phyloP scores from a whole-genome alignment of 176 grass and related monocot species.

The Oryza glaberrima region DNA sequence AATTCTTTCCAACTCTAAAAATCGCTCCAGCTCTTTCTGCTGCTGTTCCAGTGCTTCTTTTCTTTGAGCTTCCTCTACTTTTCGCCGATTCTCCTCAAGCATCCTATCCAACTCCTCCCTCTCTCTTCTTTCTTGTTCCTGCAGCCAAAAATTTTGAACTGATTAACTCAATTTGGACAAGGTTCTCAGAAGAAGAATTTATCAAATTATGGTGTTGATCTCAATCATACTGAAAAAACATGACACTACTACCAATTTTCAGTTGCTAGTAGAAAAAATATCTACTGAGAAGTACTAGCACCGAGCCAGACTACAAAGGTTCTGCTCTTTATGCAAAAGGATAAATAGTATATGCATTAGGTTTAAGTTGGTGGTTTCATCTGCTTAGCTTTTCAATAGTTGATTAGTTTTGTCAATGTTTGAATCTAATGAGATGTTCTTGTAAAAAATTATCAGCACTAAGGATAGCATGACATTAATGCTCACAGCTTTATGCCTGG shows the following conservation, averaged over 20 bases:
- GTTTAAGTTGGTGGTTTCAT: not conserved
- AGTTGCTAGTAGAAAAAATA: not conserved
- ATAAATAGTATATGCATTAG: not conserved
- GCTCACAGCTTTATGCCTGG: conserved; percentile 78
- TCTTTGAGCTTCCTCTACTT: conserved; percentile 89
- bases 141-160: conserved; percentile 21
- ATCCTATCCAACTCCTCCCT: conserved; percentile 93
- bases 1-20: conserved; percentile 83
- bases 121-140: conserved; percentile 93
- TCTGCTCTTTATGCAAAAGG: conserved; percentile 10
- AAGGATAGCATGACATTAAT: conserved; percentile 27
- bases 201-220: not conserved
- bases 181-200: conserved; percentile 7
- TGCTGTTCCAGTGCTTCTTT: conserved; percentile 77
- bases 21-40: conserved; percentile 83
- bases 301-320: not conserved
- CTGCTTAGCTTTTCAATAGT: not conserved
- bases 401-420: not conserved
- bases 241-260: not conserved
- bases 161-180: not conserved
- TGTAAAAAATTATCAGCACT: conserved; percentile 16
- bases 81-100: conserved; percentile 82
- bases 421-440: not conserved
- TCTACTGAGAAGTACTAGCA: not conserved
- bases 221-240: not conserved